These are phyloP conservation scores for Colletotrichum lini DNA, from an alignment of 2,329 filamentous ascomycete species.

Conservation along the genomic window DNA sequence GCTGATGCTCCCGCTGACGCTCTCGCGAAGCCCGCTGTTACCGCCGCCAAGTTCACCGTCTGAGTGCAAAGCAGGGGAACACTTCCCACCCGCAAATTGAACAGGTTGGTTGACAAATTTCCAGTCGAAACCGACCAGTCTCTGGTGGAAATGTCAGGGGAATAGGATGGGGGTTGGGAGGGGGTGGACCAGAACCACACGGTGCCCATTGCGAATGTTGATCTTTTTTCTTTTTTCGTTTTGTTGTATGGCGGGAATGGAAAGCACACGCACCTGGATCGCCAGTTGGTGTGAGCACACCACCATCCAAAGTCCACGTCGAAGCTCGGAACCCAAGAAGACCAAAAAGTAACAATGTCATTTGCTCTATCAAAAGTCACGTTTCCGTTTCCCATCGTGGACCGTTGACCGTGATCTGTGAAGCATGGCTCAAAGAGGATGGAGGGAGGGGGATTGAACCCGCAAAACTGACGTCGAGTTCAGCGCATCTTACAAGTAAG, in stretches of 20 bases:
- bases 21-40: not conserved
- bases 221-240: not conserved
- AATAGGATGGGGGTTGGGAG: not conserved
- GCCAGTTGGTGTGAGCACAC: no score
- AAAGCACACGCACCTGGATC: not conserved
- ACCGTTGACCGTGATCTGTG: not conserved
- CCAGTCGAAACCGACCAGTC: no score
- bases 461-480: conserved; percentile 30
- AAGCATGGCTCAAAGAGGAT: not conserved
- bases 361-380: not conserved
- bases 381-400: no score
- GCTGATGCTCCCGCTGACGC: not conserved
- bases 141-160: not conserved
- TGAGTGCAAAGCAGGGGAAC: not conserved
- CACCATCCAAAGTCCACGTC: not conserved
- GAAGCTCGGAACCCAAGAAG: not conserved
- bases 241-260: not conserved
- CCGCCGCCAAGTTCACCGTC: not conserved
- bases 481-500: conserved; percentile 13
- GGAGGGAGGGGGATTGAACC: not conserved
- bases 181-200: not conserved
- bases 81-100: not conserved
- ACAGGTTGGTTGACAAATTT: not conserved
- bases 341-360: not conserved
- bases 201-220: not conserved